Base-by-base conservation (phyloP, 345 rosid species). In the Camelina laxa region DNA sequence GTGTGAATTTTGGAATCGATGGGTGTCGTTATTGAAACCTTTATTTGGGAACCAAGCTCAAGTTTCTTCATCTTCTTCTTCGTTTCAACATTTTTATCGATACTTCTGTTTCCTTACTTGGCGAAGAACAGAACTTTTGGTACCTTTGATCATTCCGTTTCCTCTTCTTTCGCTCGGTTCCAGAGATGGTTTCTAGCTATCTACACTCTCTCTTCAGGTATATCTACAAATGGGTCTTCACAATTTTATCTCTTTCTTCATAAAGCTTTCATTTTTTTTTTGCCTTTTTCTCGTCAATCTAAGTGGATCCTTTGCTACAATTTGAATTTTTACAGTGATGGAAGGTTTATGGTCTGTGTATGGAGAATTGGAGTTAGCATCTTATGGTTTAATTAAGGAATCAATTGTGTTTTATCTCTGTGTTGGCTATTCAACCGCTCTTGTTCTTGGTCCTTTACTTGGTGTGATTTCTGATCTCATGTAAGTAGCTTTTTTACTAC, bases 161-260 rank as follows among this genome's bases (percentile, higher is more conserved):
- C 91, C 42, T 75, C 84, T 44, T 74, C 87, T 33, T 86, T 82
- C 62, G 75, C 73, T 27, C 85, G 86, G 4, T 90, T 87, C 81
- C 95, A 85, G 51, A 87, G 89, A 17, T 80, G 82, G 79, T 90
- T 92, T 80, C 81, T 95, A 62, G 47, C 87, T 73, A 62, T 90
- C 55, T 90, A 82, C 76, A 83, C 89, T 48, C 85, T 94, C 75
- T 89, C 95, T 60, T 86, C 98, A 82, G 96, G 98, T 91, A 41
- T 14, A 10, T 58, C 24, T 17, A 0, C 36, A 19, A 36, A 49
- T 57, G 30, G 53, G 39, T 33, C 39, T 65, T 31, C 15, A 21
- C 12, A 39, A 15, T 61, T 36, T 36, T 9, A 17, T 16, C 10
- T 59, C 4, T 35, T 16, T 31, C 60, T 30, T 48, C 24, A 45